Evolutionary conservation across 495 filamentous ascomycete genomes (phyloP), one percentile per base, ranked within the genome.

Genomic region (Bacidia rubella): DNA sequence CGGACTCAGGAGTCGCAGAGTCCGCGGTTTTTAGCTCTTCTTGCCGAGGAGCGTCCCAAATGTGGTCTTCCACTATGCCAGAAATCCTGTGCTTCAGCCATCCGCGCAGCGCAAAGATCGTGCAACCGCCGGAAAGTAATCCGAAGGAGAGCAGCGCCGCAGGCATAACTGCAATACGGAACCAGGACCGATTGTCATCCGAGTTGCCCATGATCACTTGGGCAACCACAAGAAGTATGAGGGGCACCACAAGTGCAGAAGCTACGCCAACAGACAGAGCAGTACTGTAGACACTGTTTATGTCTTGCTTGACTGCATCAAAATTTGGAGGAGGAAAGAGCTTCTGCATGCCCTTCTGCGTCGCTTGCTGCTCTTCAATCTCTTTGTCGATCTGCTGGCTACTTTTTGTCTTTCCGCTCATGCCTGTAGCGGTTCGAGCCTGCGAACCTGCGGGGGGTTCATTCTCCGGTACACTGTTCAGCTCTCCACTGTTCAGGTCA

Each of bases 321-420:
- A 74, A 80, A 19, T 73, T 62, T 9, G 81, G 81, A 0, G 81
- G 81, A 1, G 81, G 81, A 55, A 84, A 83, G n/a, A 80, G 57
- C 20, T 67, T 70, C 49, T 68, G 62, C 74, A 82, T 77, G 0
- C 66, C 70, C 15, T 69, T 63, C 44, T 77, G 70, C 1, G 55
- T 66, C 12, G 64, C 55, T 42, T 81, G 71, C 21, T 68, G 41
- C 49, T 78, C 70, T n/a, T 67, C 52, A 23, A 53, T 62, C 60
- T 83, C 78, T 3, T 62, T 47, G 1, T 65, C 57, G 2, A 80
- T 54, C 47, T 76, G 65, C 9, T 63, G 49, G 5, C 73, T 59
- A 5, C 65, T 65, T 57, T 80, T 80, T 2, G 64, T 67, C 39
- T 61, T 66, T 22, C 63, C 66, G 48, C 66, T 63, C n/a, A 70